phyloP scores from a whole-genome alignment of 306 rosid species.

The Cyamopsis tetragonoloba region DNA sequence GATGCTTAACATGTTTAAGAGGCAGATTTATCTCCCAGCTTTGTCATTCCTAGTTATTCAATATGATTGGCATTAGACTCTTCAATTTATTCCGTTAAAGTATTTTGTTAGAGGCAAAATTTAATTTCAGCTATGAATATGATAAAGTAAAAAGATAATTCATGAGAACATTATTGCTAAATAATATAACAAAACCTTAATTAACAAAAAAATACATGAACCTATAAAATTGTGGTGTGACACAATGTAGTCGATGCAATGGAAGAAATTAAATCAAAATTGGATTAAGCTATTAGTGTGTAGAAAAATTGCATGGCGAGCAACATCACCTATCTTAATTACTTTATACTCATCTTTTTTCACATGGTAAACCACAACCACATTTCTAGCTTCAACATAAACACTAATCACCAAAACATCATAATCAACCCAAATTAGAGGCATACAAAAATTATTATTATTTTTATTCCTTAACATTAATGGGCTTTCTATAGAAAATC shows the following conservation, averaged over 20 bases:
- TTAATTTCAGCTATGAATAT: no score
- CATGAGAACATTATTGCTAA: neutral
- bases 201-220: neutral
- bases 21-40: no score
- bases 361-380: constrained; percentile 16
- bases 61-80: no score
- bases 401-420: constrained; percentile 4
- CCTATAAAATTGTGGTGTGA: no score
- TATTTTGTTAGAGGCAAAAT: no score
- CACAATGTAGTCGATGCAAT: no score
- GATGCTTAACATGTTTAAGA: no score
- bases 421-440: constrained; percentile 1
- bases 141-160: no score
- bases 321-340: neutral
- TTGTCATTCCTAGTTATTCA: no score
- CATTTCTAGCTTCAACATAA: neutral
- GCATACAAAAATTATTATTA: neutral
- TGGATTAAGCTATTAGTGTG: neutral
- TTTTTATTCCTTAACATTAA: no score
- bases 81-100: no score
- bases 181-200: no score
- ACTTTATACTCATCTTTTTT: neutral
- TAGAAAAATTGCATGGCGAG: neutral
- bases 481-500: neutral
- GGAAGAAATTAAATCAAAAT: neutral